phyloP scores from a whole-genome alignment of 208 protist species.

The Acanthamoeba castellanii region DNA sequence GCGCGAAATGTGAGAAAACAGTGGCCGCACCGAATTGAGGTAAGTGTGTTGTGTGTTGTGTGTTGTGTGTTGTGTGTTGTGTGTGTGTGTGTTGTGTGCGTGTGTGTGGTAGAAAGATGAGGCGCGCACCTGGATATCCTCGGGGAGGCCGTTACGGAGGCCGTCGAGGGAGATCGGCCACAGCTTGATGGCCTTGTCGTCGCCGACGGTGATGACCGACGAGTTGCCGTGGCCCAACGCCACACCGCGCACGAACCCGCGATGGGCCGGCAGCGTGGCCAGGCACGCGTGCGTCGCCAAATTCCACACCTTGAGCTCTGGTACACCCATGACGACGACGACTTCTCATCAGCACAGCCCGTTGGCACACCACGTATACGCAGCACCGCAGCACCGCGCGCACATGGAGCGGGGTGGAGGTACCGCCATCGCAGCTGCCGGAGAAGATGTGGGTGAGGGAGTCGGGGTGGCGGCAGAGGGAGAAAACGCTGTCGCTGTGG shows the following conservation, averaged over 20 bases:
- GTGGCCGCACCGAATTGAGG: too few relatives aligned
- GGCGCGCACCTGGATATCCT: constrained; percentile 25
- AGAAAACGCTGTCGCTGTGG: constrained; percentile 86
- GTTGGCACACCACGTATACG: too few relatives aligned
- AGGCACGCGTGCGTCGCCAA: constrained; percentile 18
- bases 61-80: too few relatives aligned
- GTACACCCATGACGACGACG: constrained; percentile 73
- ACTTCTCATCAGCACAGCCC: too few relatives aligned
- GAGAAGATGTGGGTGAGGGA: constrained; percentile 83
- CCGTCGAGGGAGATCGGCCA: constrained; percentile 89
- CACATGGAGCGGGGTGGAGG: neutral
- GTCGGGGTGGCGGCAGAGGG: constrained; percentile 76
- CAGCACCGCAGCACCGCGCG: too few relatives aligned
- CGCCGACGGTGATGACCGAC: constrained; percentile 94
- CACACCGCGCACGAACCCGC: constrained; percentile 95
- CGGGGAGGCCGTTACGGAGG: neutral
- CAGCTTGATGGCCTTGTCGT: constrained; percentile 97
- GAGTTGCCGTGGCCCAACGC: constrained; percentile 93
- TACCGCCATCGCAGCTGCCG: constrained; percentile 73
- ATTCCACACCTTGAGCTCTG: constrained; percentile 79
- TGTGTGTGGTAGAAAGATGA: too few relatives aligned
- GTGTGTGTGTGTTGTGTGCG: too few relatives aligned
- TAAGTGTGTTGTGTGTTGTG: too few relatives aligned
- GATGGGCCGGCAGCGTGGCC: constrained; percentile 89
- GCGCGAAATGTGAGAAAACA: neutral